A percentile compares a stretch with the other conserved stretches of the same genome.
Evolutionary conservation across 2,329 filamentous ascomycete species (phyloP).

Genomic region (Exophiala mesophila): DNA sequence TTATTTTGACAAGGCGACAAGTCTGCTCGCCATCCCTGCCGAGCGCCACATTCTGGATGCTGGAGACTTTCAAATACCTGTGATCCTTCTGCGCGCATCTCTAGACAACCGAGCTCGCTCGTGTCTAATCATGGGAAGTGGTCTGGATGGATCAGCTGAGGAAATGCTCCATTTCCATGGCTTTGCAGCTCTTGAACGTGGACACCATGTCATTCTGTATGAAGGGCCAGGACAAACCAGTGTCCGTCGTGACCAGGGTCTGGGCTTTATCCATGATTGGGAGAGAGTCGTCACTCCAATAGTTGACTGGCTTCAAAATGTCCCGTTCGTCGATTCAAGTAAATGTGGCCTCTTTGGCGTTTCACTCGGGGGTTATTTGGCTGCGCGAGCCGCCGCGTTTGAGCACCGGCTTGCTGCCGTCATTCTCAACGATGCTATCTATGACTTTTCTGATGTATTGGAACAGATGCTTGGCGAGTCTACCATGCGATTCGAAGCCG

Average conservation of each 20-base stretch:
- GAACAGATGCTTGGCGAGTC: not conserved
- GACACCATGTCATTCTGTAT: slow-evolving; percentile 43
- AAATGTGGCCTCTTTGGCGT: slow-evolving; percentile 37
- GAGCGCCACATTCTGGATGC: slow-evolving; percentile 32
- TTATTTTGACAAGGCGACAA: slow-evolving; percentile 38
- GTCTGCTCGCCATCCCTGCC: slow-evolving; percentile 34
- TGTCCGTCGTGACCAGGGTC: slow-evolving; percentile 37
- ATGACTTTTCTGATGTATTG: slow-evolving; percentile 1
- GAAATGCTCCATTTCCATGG: slow-evolving; percentile 40
- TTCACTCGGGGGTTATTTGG: slow-evolving; percentile 41
- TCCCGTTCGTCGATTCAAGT: slow-evolving; percentile 30
- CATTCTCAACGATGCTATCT: slow-evolving; percentile 36
- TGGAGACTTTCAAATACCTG: slow-evolving; percentile 34
- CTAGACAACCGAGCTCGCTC: slow-evolving; percentile 27
- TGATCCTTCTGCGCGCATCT: slow-evolving; percentile 34
- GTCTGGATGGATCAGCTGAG: slow-evolving; percentile 44
- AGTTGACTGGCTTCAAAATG: slow-evolving; percentile 35
- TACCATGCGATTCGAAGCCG: not conserved
- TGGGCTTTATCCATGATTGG: slow-evolving; percentile 45
- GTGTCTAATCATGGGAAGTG: slow-evolving; percentile 38
- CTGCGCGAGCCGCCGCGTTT: slow-evolving; percentile 40
- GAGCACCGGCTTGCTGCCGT: slow-evolving; percentile 40
- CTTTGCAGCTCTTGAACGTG: slow-evolving; percentile 35
- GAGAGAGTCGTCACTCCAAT: slow-evolving; percentile 39
- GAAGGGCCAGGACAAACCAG: slow-evolving; percentile 45